These are phyloP conservation scores for Geotrichum reessii DNA, from an alignment of 1,139 yeast species.

Conservation along the genomic window DNA sequence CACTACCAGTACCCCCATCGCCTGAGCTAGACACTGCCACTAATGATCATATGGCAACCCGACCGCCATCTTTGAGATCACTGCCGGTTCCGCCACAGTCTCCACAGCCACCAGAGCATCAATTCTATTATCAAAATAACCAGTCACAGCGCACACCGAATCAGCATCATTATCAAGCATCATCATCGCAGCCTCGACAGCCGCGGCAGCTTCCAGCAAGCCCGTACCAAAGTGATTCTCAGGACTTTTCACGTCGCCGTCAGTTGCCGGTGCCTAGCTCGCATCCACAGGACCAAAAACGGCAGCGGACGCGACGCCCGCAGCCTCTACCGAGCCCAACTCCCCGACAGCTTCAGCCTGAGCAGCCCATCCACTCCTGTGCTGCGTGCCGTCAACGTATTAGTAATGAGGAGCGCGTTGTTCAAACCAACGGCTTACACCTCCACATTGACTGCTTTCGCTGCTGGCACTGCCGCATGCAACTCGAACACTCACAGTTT, in stretches of 20 bases:
- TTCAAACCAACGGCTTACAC: constrained; percentile 26
- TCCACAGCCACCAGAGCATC: constrained; percentile 2
- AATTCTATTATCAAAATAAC: not conserved
- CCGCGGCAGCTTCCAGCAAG: not conserved
- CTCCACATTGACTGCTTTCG: constrained; percentile 33
- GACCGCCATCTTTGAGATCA: constrained; percentile 12
- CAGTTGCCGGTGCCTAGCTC: not conserved
- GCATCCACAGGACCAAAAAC: constrained; percentile 1
- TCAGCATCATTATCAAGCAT: not conserved
- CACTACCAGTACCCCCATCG: not conserved
- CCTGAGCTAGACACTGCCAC: not conserved
- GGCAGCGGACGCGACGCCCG: not conserved
- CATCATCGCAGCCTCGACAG: not conserved
- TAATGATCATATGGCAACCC: constrained; percentile 13
- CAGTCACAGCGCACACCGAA: not conserved
- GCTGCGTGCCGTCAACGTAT: constrained; percentile 18
- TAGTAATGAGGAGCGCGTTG: constrained; percentile 24
- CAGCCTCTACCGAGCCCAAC: constrained; percentile 8
- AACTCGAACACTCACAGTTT: constrained; percentile 34
- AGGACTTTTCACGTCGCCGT: not conserved
- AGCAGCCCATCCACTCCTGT: constrained; percentile 17
- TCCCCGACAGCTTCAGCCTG: constrained; percentile 8
- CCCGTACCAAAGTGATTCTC: not conserved
- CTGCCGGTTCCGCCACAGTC: not conserved
- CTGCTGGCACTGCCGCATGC: constrained; percentile 30